These are phyloP conservation scores for Fragaria iinumae DNA, from an alignment of 306 rosid genomes.

Conservation along the genomic window DNA sequence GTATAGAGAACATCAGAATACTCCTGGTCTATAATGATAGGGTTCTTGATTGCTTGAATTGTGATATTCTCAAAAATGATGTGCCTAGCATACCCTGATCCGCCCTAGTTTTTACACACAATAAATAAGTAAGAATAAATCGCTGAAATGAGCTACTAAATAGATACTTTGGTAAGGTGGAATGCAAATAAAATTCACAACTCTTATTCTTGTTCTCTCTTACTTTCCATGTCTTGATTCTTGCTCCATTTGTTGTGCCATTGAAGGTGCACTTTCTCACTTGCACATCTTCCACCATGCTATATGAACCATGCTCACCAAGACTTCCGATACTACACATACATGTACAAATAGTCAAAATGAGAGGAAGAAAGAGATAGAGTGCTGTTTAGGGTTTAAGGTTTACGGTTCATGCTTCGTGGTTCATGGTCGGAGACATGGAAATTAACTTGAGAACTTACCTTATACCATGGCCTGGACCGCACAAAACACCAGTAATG, in stretches of 20 bases:
- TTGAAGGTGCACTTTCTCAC: constrained; percentile 41
- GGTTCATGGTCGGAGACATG: not conserved
- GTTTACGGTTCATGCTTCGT: not conserved
- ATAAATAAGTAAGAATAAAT: not conserved
- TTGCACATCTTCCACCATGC: constrained; percentile 38
- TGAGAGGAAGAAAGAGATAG: not conserved
- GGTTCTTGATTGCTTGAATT: not conserved
- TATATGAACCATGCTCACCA: constrained; percentile 25
- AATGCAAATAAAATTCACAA: too few relatives aligned
- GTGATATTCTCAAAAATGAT: not conserved
- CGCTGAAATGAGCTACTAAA: not conserved
- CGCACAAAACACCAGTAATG: constrained; percentile 36
- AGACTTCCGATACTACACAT: constrained; percentile 49
- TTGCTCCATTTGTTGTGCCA: constrained; percentile 42
- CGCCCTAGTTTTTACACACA: not conserved
- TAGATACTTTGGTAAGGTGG: not conserved
- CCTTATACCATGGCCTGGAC: constrained; percentile 69
- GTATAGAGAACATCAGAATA: not conserved
- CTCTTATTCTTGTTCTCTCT: not conserved
- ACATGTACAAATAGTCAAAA: not conserved
- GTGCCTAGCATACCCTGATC: constrained; percentile 16
- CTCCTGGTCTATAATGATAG: constrained; percentile 14
- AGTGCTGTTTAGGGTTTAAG: not conserved
- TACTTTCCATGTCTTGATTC: constrained; percentile 63
- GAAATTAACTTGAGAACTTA: not conserved